These are phyloP conservation scores for Blastocystis sp. DNA, from an alignment of 352 stramenopile species.

Conservation along the genomic window DNA sequence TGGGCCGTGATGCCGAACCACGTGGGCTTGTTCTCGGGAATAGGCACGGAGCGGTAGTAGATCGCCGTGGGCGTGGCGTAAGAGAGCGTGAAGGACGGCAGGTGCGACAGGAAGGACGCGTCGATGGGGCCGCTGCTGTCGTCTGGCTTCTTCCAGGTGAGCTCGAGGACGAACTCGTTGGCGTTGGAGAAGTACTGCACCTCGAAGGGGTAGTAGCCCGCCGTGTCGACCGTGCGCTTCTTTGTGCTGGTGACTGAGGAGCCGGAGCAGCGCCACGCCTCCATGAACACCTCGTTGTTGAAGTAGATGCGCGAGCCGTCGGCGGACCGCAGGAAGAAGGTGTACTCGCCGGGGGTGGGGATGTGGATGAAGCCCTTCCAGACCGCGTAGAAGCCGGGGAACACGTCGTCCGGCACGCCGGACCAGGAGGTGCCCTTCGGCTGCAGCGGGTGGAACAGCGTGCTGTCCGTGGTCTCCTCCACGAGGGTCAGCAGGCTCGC, in stretches of 20 bases:
- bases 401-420: constrained; percentile 2
- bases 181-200: background rate
- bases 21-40: background rate
- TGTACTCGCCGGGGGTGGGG: background rate
- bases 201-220: constrained; percentile 7
- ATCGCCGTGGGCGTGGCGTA: background rate
- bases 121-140: background rate
- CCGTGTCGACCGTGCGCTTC: background rate
- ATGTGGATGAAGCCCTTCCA: constrained; percentile 27
- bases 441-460: background rate
- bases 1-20: background rate
- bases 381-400: constrained; percentile 4
- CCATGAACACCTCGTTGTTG: background rate
- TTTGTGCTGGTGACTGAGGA: too few species aligned
- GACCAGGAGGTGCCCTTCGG: background rate
- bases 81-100: background rate
- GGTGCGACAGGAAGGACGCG: background rate
- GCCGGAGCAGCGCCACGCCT: background rate
- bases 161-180: background rate
- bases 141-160: background rate
- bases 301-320: constrained; percentile 21
- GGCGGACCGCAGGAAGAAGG: background rate
- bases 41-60: background rate
- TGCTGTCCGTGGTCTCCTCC: background rate
- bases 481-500: background rate